Evolutionary conservation across 306 rosid genomes (phyloP), one percentile per base, ranked within the genome.

Genomic region (Prinsepia uniflora): DNA sequence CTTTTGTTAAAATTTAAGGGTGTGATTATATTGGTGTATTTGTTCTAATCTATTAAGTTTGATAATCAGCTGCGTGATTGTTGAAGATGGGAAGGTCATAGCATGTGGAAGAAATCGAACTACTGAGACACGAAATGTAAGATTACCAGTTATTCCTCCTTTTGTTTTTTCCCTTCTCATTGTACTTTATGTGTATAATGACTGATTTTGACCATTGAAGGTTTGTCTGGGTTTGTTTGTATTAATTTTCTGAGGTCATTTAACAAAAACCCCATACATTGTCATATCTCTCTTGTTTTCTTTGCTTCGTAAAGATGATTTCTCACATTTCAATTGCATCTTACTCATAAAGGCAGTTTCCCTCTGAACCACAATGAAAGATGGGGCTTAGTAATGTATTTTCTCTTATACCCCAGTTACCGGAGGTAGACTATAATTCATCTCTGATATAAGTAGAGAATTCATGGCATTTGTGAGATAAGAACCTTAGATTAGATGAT

Each of bases 31-130:
- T 55, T 39, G 50, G 44, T 11, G 40, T 7, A 34, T 40, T 61
- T 70, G 36, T 36, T 79, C 80, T 62, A 72, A 64, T 70, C 57
- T 13, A 42, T 49, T 49, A 56, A 58, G 63, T 83, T 55, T 84
- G 59, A 73, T 50, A 63, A 66, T 62, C 85, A 90, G 92, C 44
- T 91, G 96, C 79, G 96, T 91, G 71, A 82, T 94, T 76, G 89
- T 89, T 82, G 88, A 86, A 70, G 90, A 86, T 72, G 95, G 86
- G 43, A 85, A 83, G 72, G 90, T 84, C 72, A 75, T 94, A 67
- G 81, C 99, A 69, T 80, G 83, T 0, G 99, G 99, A 80, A 89
- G 99, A 79, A 94, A 94, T 67, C 85, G 82, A 68, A 87, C 99
- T 43, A 91, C 74, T 3, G 92, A 91, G 90, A 83, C 97, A 13